Base-by-base conservation (phyloP, 2,329 filamentous ascomycete genomes). In the Aspergillus tanneri region DNA sequence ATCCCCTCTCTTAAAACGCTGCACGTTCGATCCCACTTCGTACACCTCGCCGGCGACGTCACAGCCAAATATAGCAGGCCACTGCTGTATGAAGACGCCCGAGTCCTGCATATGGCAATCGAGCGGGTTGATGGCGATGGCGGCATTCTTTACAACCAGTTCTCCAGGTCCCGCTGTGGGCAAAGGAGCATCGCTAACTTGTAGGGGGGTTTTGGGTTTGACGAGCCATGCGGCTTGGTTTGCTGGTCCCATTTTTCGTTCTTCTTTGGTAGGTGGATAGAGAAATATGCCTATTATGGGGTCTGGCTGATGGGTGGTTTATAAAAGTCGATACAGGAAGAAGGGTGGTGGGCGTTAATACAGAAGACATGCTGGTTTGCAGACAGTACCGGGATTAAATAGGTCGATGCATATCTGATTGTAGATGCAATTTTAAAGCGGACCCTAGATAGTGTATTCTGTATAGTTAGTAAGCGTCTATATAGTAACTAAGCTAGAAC, bases 21-120 rank as follows among this genome's bases (percentile, higher is more conserved):
- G 56, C 2, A 65, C 62, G 5, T 51, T 38, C 0, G 52, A 45
- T 9, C 61, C 77, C 4, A 78, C 67, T 52, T 77, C 71, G 24
- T 72, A 57, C 10, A 78, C 64, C 44, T 74, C 71, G 8, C 76
- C 76, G 0, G 75, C 72, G 3, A 76, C 64, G 55, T 78, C 75
- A 11, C 57, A 61, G 10, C 76, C 76, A 21, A 73, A 55, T 22
- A 73, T 62, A 24, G 41, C n/a, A 12, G 43, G 44, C 28, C 44
- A 53, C 25, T 53, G 32, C 42, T 42, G 36, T 27, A 43, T 28
- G n/a, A 52, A 52, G n/a, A 49, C 49, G 12, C 52, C 52, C 23
- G 21, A 16, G 16, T 55, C 50, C 50, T 72, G 69, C 24, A 68
- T 58, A 35, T 64, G 70, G 64, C 68, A 68, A 51, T 76, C 73